A percentile compares a stretch with the other conserved stretches of the same genome.
Evolutionary conservation across 2,329 filamentous ascomycete genomes (phyloP).

Genomic region (Sordariomycetes sp.): DNA sequence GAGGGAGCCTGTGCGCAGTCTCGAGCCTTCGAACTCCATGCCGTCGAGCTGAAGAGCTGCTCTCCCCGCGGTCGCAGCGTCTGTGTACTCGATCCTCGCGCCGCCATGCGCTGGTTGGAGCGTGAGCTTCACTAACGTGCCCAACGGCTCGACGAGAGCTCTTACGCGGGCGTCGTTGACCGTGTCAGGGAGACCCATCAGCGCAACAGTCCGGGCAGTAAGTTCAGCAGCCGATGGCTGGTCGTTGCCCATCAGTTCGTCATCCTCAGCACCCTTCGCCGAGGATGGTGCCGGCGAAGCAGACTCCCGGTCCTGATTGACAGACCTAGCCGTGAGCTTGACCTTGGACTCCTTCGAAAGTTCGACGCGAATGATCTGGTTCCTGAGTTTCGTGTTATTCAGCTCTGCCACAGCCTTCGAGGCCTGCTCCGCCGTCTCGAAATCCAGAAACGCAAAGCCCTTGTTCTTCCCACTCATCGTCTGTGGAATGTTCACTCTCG

Average conservation of each 20-base stretch:
- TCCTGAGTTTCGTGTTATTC: slow-evolving; percentile 61
- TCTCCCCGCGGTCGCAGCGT: slow-evolving; percentile 62
- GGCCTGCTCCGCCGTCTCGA: slow-evolving; percentile 60
- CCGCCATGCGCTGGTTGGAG: slow-evolving; percentile 76
- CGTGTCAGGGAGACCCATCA: slow-evolving; percentile 85
- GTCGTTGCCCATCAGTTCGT: slow-evolving; percentile 26
- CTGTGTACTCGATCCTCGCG: slow-evolving; percentile 74
- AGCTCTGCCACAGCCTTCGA: slow-evolving; percentile 56
- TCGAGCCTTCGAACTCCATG: slow-evolving; percentile 42
- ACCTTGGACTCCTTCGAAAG: slow-evolving; percentile 46
- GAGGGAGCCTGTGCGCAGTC: slow-evolving; percentile 43
- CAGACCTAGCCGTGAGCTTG: slow-evolving; percentile 42
- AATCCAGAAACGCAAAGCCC: slow-evolving; percentile 75
- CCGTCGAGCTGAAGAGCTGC: slow-evolving; percentile 54
- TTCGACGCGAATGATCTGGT: slow-evolving; percentile 58
- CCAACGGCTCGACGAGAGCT: slow-evolving; percentile 61
- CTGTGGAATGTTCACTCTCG: slow-evolving; percentile 61
- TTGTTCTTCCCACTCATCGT: slow-evolving; percentile 60
- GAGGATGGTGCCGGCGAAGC: slow-evolving; percentile 23
- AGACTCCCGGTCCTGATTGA: slow-evolving; percentile 19
- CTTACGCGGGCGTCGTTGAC: slow-evolving; percentile 80
- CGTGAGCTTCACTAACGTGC: slow-evolving; percentile 64
- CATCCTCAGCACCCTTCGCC: slow-evolving; percentile 20
- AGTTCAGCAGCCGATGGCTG: slow-evolving; percentile 28
- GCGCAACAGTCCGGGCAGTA: slow-evolving; percentile 61